A percentile compares a stretch with the other conserved stretches of the same genome.
Evolutionary conservation across 176 grass and related monocot genomes (phyloP).

Genomic region (Musa acuminata): DNA sequence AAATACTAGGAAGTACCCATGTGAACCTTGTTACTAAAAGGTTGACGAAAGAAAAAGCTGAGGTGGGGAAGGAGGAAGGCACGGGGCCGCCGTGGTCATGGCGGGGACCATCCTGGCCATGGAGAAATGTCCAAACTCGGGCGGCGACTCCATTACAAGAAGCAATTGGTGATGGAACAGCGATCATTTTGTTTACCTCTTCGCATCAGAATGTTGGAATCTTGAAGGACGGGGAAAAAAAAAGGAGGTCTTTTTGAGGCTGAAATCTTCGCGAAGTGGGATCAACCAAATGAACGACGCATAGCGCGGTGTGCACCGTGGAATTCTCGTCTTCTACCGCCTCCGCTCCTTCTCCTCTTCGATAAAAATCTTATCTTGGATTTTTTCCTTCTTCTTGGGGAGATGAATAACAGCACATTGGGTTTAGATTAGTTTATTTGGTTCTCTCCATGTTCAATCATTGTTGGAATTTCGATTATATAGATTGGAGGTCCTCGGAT

Average conservation of each 20-base stretch:
- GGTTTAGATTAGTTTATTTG: background rate
- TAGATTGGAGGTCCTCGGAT: background rate
- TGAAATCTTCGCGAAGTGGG: background rate
- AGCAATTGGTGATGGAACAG: background rate
- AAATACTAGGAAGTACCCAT: background rate
- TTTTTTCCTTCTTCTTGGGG: background rate
- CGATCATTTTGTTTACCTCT: background rate
- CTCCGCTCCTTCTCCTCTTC: background rate
- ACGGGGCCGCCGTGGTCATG: background rate
- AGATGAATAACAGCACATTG: background rate
- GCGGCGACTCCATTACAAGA: background rate
- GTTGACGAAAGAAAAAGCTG: background rate
- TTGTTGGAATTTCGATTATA: background rate
- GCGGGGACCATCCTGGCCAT: slow-evolving; percentile 2
- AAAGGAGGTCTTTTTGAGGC: background rate
- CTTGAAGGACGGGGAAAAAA: background rate
- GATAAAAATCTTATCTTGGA: background rate
- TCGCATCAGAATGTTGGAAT: background rate
- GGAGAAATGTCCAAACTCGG: slow-evolving; percentile 9
- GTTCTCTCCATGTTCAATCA: background rate
- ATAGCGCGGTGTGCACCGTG: background rate
- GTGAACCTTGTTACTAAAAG: background rate
- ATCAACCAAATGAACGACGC: background rate
- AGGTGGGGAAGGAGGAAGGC: background rate
- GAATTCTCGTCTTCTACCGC: background rate